Conservation (phyloP, 1,284 basidiomycete species). For the Trametes pubescens region DNA sequence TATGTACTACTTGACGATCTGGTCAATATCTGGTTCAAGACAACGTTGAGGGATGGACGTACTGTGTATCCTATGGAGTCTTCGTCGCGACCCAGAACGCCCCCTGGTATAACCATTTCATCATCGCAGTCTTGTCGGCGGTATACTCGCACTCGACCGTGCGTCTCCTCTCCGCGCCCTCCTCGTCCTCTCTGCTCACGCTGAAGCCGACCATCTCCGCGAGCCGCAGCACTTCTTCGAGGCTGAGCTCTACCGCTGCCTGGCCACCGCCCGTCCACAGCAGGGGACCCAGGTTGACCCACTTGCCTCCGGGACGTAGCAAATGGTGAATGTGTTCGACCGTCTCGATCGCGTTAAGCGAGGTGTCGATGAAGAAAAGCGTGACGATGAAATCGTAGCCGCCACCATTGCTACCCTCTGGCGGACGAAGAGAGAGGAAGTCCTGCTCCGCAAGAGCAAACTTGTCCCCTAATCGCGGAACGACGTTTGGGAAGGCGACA, state of each 20-base stretch:
- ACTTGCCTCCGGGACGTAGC: constrained; percentile 63
- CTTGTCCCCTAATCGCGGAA: constrained; percentile 53
- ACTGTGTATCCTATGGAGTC: constrained; percentile 1
- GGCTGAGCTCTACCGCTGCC: constrained; percentile 64
- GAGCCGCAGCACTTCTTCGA: constrained; percentile 64
- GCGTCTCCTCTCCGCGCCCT: constrained; percentile 36
- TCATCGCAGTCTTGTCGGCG: constrained; percentile 66
- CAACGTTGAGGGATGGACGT: background rate
- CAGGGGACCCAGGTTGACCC: constrained; percentile 75
- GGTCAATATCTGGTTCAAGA: background rate
- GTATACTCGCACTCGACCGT: constrained; percentile 72
- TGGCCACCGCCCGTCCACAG: constrained; percentile 66
- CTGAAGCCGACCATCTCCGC: constrained; percentile 61
- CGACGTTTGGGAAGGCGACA: constrained; percentile 63
- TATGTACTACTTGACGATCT: background rate
- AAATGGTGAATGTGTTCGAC: constrained; percentile 60
- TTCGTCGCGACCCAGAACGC: constrained; percentile 72
- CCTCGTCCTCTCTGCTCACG: constrained; percentile 35
- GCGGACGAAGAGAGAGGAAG: constrained; percentile 53
- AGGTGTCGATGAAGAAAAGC: constrained; percentile 77
- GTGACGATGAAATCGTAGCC: constrained; percentile 69
- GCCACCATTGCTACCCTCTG: constrained; percentile 6
- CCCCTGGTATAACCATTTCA: constrained; percentile 69
- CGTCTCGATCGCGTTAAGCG: constrained; percentile 63
- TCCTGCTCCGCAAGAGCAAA: constrained; percentile 59